phyloP scores from a whole-genome alignment of 768 basidiomycete genomes.

The Hebeloma cylindrosporum region DNA sequence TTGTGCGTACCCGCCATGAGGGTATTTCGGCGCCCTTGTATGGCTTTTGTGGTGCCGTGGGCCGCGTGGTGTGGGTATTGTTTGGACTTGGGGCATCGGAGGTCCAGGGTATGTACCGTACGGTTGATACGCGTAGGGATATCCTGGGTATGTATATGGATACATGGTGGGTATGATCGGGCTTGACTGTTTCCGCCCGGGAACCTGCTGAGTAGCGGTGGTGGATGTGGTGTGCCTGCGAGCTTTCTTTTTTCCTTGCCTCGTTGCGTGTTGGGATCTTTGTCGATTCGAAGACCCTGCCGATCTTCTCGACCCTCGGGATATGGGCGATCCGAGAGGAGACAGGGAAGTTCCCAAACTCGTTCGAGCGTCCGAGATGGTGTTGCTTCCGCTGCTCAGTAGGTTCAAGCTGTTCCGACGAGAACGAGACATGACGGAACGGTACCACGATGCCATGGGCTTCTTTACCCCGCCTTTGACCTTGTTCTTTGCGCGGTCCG shows the following conservation, averaged over 20 bases:
- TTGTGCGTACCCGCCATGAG: conserved; percentile 18
- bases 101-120: conserved; percentile 10
- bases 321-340: conserved; percentile 19
- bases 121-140: conserved; percentile 22
- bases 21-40: conserved; percentile 14
- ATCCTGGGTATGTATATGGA: conserved; percentile 23
- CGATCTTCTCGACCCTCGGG: conserved; percentile 19
- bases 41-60: conserved; percentile 18
- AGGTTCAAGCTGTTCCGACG: conserved; percentile 23
- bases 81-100: conserved; percentile 14
- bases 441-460: conserved; percentile 28
- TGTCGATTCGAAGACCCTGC: conserved; percentile 14
- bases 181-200: conserved; percentile 17
- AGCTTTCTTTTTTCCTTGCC: conserved; percentile 18
- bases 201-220: conserved; percentile 13
- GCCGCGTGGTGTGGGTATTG: conserved; percentile 17
- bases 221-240: conserved; percentile 16
- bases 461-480: conserved; percentile 21
- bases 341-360: conserved; percentile 18
- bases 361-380: conserved; percentile 4
- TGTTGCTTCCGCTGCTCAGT: conserved; percentile 17
- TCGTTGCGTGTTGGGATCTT: conserved; percentile 14
- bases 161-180: conserved; percentile 22
- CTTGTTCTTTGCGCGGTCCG: conserved; percentile 24
- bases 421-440: conserved; percentile 23